These are phyloP conservation scores for Voacanga thouarsii DNA, from an alignment of 257 asterid genomes.

Conservation along the genomic window DNA sequence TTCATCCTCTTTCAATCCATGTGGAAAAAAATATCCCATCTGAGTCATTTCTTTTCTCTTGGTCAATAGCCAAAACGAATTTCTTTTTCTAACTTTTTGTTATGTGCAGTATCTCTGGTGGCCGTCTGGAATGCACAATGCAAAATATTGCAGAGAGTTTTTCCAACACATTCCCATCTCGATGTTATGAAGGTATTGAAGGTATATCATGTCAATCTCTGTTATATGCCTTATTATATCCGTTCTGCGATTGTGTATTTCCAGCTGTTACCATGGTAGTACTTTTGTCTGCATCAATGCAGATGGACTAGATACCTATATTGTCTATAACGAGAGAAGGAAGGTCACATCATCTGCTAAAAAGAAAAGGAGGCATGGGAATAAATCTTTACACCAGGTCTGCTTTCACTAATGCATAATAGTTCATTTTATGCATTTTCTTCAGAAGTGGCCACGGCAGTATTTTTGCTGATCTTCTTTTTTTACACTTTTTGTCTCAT, in stretches of 20 bases:
- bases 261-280: slow-evolving; percentile 11
- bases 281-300: slow-evolving; percentile 27
- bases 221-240: not conserved
- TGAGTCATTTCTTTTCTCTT: not conserved
- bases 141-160: slow-evolving; percentile 94
- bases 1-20: not conserved
- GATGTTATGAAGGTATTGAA: slow-evolving; percentile 59
- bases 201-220: slow-evolving; percentile 36
- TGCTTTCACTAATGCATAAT: slow-evolving; percentile 11
- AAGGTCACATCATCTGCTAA: slow-evolving; percentile 98
- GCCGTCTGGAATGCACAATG: slow-evolving; percentile 98
- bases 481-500: not conserved
- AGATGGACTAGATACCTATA: slow-evolving; percentile 85
- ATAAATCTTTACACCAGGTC: slow-evolving; percentile 86
- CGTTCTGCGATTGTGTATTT: slow-evolving; percentile 1
- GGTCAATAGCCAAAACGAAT: not conserved
- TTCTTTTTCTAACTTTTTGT: slow-evolving; percentile 18
- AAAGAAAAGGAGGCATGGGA: slow-evolving; percentile 68
- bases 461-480: not conserved
- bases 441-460: not conserved
- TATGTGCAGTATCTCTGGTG: slow-evolving; percentile 74
- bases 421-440: not conserved
- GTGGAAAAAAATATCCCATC: not conserved
- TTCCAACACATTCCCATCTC: slow-evolving; percentile 57
- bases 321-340: slow-evolving; percentile 79